These are phyloP conservation scores for Amanita jacksonii DNA, from an alignment of 768 basidiomycete genomes.

Conservation along the genomic window DNA sequence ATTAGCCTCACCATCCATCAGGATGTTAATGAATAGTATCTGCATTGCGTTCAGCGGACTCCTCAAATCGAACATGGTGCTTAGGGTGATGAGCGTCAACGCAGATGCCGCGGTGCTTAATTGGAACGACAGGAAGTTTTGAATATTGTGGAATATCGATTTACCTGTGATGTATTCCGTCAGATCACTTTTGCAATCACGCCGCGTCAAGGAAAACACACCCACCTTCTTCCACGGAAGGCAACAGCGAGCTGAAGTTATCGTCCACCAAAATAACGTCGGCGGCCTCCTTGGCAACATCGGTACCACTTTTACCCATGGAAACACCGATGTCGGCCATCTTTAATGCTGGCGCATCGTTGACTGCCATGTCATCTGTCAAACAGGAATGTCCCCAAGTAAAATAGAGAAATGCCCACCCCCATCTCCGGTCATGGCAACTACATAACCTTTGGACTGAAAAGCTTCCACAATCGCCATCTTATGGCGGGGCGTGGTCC, in stretches of 20 bases:
- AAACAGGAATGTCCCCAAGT: neutral
- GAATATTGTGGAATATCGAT: constrained; percentile 98
- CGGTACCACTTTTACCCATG: constrained; percentile 98
- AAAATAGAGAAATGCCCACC: constrained; percentile 35
- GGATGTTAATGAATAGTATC: constrained; percentile 97
- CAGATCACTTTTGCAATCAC: constrained; percentile 2
- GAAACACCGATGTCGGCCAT: constrained; percentile 98
- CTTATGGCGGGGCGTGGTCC: constrained; percentile 95
- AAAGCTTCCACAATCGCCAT: constrained; percentile 96
- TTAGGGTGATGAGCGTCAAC: constrained; percentile 88
- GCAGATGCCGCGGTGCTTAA: constrained; percentile 97
- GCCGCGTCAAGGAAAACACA: constrained; percentile 9
- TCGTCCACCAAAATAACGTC: constrained; percentile 97
- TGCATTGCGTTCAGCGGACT: constrained; percentile 98
- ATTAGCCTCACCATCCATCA: constrained; percentile 78
- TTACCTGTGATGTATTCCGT: constrained; percentile 46
- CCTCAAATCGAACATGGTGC: constrained; percentile 80
- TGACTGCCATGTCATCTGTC: constrained; percentile 39
- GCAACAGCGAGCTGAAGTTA: constrained; percentile 90
- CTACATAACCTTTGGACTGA: constrained; percentile 80
- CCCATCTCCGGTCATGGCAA: constrained; percentile 98
- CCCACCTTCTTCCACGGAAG: constrained; percentile 86
- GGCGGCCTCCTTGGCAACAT: constrained; percentile 97
- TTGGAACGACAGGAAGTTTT: constrained; percentile 96
- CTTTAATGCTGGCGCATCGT: constrained; percentile 93